These are phyloP conservation scores for Delitschia confertaspora DNA, from an alignment of 495 filamentous ascomycete genomes.

Conservation along the genomic window DNA sequence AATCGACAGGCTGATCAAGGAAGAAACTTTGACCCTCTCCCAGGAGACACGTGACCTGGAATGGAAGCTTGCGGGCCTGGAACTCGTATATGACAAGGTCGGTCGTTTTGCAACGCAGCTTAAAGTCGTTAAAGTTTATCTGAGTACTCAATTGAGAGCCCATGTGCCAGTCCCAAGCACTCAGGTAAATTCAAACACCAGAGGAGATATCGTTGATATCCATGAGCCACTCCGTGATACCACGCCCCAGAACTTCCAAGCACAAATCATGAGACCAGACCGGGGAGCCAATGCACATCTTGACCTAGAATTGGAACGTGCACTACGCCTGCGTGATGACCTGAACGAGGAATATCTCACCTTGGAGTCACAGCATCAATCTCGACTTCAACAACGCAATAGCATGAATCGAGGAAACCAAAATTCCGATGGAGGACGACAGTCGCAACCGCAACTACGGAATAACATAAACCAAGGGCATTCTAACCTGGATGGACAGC, in stretches of 20 bases:
- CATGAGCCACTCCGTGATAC: too few relatives aligned
- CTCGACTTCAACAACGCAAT: background rate
- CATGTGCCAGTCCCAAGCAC: too few relatives aligned
- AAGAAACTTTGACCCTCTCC: background rate
- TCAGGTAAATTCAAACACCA: too few relatives aligned
- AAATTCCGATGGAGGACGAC: background rate
- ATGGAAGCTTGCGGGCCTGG: background rate
- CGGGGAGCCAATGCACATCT: too few relatives aligned
- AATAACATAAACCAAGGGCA: background rate
- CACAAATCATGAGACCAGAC: background rate
- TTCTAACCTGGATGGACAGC: background rate
- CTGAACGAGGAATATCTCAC: too few relatives aligned
- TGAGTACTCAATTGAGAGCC: background rate
- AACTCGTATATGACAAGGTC: background rate
- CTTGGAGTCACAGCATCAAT: background rate
- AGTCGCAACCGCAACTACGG: background rate
- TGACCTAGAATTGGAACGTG: too few relatives aligned
- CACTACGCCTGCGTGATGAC: too few relatives aligned
- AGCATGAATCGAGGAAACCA: background rate
- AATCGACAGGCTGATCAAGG: conserved; percentile 3
- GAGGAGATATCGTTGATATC: too few relatives aligned
- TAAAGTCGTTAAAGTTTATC: background rate
- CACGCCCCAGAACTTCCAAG: background rate
- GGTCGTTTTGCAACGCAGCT: background rate
- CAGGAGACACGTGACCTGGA: background rate